Base-by-base conservation (phyloP, 2,329 filamentous ascomycete genomes). In the Dothiorella sarmentorum region DNA sequence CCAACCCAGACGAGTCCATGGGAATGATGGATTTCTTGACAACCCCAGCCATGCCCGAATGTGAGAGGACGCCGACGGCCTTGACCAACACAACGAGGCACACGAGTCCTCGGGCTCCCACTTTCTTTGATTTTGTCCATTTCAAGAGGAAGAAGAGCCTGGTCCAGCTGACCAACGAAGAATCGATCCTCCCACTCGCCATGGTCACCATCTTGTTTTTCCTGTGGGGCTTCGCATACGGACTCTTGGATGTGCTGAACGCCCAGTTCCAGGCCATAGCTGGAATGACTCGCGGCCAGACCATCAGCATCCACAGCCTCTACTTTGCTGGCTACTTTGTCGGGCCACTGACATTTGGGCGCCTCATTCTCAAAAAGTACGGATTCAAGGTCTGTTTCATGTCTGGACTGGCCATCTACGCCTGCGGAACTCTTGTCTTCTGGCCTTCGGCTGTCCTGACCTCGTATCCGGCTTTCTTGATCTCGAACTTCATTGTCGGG, bases 141-240 rank as follows among this genome's bases (percentile, higher is more conserved):
- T 85, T 90, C 75, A 77, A 78, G 35, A 76, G 47, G 31, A 66
- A 78, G 62, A 90, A 89, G 71, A 88, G 85, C 67, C 85, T 91
- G 78, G 82, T 90, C 7, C 78, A 84, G 20, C 83, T 85, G 59
- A 84, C 82, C 1, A 79, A 79, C 1, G 69, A 74, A 10, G 87
- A 91, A 62, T 89, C 87, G 0, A 75, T 89, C 63, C 88, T 85
- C 63, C 90, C 90, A 63, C 86, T 89, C 66, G 80, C 82, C 15
- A 78, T 90, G 62, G 90, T 95, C 20, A 90, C 89, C 1, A 82
- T 92, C 6, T 77, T 96, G 0, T 96, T 96, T 74, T 85, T 96
- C 63, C 77, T 96, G 2, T 96, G 91, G 91, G 92, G 92, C 0
- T 88, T 96, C 60, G 91, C 91, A 0, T 96, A 96, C 65, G 92